These are phyloP conservation scores for Hysterangium stoloniferum DNA, from an alignment of 768 basidiomycete species.

Conservation along the genomic window DNA sequence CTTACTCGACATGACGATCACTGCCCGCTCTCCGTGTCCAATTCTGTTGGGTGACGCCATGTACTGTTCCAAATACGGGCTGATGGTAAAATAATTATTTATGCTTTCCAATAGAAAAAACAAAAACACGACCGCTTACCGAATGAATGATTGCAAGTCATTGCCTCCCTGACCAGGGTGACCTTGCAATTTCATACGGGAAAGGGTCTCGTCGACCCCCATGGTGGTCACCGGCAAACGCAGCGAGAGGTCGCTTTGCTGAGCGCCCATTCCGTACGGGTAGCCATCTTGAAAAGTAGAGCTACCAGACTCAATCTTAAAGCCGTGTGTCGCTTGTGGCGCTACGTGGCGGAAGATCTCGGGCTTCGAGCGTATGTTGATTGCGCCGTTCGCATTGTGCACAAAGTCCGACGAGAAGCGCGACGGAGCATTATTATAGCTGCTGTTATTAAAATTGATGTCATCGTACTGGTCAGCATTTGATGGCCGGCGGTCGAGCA, in stretches of 20 bases:
- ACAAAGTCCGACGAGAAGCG: constrained; percentile 48
- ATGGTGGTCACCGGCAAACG: constrained; percentile 38
- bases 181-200: constrained; percentile 56
- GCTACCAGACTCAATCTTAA: constrained; percentile 19
- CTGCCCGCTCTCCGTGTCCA: constrained; percentile 85
- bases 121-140: constrained; percentile 34
- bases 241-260: constrained; percentile 49
- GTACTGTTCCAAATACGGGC: constrained; percentile 81
- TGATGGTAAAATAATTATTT: constrained; percentile 24
- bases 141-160: constrained; percentile 75
- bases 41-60: constrained; percentile 78
- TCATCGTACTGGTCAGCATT: constrained; percentile 57
- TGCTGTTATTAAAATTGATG: constrained; percentile 42
- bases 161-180: constrained; percentile 50
- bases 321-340: constrained; percentile 62
- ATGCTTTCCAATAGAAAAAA: neutral
- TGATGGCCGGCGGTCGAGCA: constrained; percentile 52
- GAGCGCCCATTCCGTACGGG: constrained; percentile 44
- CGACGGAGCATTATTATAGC: constrained; percentile 33
- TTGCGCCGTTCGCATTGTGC: constrained; percentile 35
- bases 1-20: constrained; percentile 96
- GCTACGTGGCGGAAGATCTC: constrained; percentile 63
- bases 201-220: constrained; percentile 51
- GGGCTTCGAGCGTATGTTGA: constrained; percentile 45
- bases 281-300: constrained; percentile 6